Base-by-base conservation (phyloP, 805 yeast genomes). In the Ascoidea rubescens region DNA sequence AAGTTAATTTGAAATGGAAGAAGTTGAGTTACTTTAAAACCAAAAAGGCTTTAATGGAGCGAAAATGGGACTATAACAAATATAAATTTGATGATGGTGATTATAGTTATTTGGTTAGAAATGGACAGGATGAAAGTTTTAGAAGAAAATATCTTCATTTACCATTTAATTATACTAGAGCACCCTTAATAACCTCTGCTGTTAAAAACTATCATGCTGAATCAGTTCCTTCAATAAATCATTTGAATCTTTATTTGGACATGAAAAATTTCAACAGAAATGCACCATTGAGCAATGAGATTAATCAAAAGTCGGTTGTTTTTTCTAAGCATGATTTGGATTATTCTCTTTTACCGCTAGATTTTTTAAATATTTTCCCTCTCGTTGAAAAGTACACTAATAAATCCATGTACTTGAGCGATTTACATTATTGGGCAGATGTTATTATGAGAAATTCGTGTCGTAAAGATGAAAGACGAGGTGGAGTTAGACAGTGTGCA, bases 401-500 rank as follows among this genome's bases (percentile, higher is more conserved):
- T 17, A 74, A 74, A 52, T 72, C 76, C 51, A 68, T 73, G 48
- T 78, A 84, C 58, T 79, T 87, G 4, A 78, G 82, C 47, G 96
- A 90, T 58, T 80, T 89, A 72, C 83, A 85, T 58, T 89, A 90
- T 66, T 91, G 99, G 99, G 87, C 97, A 2, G 93, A 96, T 4
- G 96, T 91, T n/a, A 88, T 90, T 45, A 93, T 93, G 90, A 74
- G 98, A 52, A 93, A 93, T 65, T 89, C 96, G 1, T 91, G 96
- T 64, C 77, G 97, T 53, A 82, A 90, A 61, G 93, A 91, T 64
- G 97, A 90, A 62, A 65, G 75, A 47, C 76, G 84, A 53, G 91
- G 91, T 16, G 96, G 97, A 1, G 84, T 91, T 33, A 75, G 98
- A 51, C 98, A 93, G 67, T 91, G 99, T 67, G 96, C 97, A 1